These are phyloP conservation scores for Yarrowia hollandica DNA, from an alignment of 805 yeast species.

Conservation along the genomic window DNA sequence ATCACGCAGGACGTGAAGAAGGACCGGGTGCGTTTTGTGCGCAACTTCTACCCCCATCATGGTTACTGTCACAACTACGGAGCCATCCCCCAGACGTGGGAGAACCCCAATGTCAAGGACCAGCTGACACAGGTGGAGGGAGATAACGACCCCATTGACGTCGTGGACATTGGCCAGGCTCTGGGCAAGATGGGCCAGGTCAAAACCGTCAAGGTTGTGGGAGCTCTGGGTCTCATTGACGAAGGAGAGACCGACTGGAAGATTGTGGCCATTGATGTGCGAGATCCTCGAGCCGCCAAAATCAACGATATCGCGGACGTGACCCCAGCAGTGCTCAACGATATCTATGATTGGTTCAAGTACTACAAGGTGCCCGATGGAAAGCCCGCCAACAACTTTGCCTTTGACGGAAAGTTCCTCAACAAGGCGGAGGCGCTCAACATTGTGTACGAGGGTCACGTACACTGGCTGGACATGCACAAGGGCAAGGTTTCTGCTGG, in stretches of 20 bases:
- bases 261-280: conserved; percentile 65
- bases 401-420: conserved; percentile 67
- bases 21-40: conserved; percentile 71
- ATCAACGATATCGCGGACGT: conserved; percentile 69
- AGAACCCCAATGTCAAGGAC: conserved; percentile 69
- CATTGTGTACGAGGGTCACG: conserved; percentile 62
- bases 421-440: conserved; percentile 58
- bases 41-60: conserved; percentile 76
- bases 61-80: conserved; percentile 86
- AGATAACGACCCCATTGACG: conserved; percentile 94
- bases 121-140: conserved; percentile 59
- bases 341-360: conserved; percentile 77
- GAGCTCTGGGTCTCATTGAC: conserved; percentile 92
- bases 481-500: conserved; percentile 53
- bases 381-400: conserved; percentile 72
- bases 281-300: conserved; percentile 63
- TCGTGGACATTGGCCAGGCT: conserved; percentile 78
- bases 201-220: conserved; percentile 86
- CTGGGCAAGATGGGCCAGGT: conserved; percentile 65
- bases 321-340: conserved; percentile 70
- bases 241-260: conserved; percentile 99
- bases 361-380: conserved; percentile 83
- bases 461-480: conserved; percentile 67
- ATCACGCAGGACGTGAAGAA: conserved; percentile 77
- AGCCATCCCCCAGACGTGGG: conserved; percentile 77